Percentiles rank a stretch among this genome's conserved stretches.
Conservation (phyloP, 306 rosid genomes). For the Cicer yamashitae region DNA sequence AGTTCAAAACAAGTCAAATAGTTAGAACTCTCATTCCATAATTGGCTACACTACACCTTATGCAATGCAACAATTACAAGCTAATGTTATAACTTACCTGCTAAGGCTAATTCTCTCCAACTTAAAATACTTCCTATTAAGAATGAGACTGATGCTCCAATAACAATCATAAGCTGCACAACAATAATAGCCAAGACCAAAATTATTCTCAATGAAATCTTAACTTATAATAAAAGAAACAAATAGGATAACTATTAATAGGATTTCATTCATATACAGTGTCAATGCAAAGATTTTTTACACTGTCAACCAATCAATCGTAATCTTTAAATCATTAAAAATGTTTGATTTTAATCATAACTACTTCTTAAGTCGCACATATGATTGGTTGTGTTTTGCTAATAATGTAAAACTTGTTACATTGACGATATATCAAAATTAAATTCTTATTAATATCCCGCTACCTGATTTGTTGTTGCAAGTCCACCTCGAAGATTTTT, state of each 20-base stretch:
- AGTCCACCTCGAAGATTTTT: constrained; percentile 77
- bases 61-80: constrained; percentile 18
- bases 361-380: background rate
- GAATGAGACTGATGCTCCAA: constrained; percentile 73
- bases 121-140: constrained; percentile 63
- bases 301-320: no score
- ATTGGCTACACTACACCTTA: background rate
- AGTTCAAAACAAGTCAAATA: constrained; percentile 34
- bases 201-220: constrained; percentile 11
- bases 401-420: background rate
- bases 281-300: no score
- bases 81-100: constrained; percentile 50
- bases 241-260: constrained; percentile 3
- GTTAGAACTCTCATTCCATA: constrained; percentile 11
- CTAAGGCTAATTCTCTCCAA: constrained; percentile 66
- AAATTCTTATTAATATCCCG: background rate
- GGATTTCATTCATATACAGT: no score
- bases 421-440: background rate
- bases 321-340: background rate
- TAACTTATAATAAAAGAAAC: background rate
- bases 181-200: constrained; percentile 33
- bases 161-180: constrained; percentile 69
- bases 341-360: background rate
- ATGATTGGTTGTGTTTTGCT: background rate
- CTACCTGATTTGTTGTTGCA: constrained; percentile 71